Evolutionary conservation across 208 protist genomes (phyloP), one percentile per base, ranked within the genome.

Genomic region (Crithidia thermophila): DNA sequence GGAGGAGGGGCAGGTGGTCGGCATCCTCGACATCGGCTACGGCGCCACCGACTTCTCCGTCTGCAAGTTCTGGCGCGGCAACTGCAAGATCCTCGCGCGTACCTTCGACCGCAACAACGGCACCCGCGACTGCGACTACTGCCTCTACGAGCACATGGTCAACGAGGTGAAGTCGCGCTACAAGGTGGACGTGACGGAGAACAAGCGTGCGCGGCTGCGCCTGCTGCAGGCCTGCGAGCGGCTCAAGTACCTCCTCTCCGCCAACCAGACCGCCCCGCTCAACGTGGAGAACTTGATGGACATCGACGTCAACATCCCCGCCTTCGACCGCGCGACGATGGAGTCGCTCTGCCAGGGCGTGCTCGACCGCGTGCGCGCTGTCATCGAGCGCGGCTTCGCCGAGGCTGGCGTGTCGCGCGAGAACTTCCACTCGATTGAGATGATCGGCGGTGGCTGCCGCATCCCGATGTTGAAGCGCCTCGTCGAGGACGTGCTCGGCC

Each of bases 241-340:
- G 25, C 70, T 97, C n/a, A 98, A 94, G 76, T 94, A 94, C 71
- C 85, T 94, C 33, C 83, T 98, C 27, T 97, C 91, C 40, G 93
- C 87, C 42, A 97, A 97, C 81, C 67, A 83, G 42, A 64, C 64
- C 16, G 88, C 90, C 20, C 86, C 82, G 30, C 71, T 98, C 23
- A 90, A 94, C 63, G 77, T 97, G 14, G 92, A 98, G 77, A 94
- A 94, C 70, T 50, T 97, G 27, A 95, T 96, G 88, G 93, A 98
- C 56, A 85, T 91, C n/a, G 93, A 98, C 74, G 68, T 97, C 31
- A 90, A 77, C 64, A 94, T 97, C 43, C 77, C 87, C 11, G 67
- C 64, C 60, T 94, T 94, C 49, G 82, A 89, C 65, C 88, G 91
- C 40, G 60, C 71, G 27, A 91, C 82, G 42, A 77, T 97, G 60